A percentile compares a stretch with the other conserved stretches of the same genome.
Evolutionary conservation across 2,329 filamentous ascomycete genomes (phyloP).

Genomic region (Trichoderma sp.): DNA sequence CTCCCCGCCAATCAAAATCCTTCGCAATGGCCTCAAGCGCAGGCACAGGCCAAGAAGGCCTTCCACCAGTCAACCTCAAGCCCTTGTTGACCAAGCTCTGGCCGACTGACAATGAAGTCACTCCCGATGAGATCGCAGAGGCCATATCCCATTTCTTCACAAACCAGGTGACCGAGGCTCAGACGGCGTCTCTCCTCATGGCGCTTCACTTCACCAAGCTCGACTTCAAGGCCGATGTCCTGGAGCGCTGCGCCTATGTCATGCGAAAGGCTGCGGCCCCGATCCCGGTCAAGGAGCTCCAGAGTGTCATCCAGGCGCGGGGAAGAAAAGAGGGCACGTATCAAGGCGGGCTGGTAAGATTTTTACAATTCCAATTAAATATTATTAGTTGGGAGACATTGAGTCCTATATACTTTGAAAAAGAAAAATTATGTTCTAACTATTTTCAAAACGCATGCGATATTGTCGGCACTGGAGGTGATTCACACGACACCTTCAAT

Average conservation of each 20-base stretch:
- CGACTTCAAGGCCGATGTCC: slow-evolving; percentile 80
- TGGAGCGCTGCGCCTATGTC: slow-evolving; percentile 77
- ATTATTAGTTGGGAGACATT: slow-evolving; percentile 21
- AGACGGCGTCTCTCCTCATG: slow-evolving; percentile 84
- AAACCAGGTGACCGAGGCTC: slow-evolving; percentile 82
- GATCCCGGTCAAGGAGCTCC: slow-evolving; percentile 66
- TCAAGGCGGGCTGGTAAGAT: slow-evolving; percentile 74
- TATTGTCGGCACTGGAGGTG: slow-evolving; percentile 96
- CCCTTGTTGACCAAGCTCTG: slow-evolving; percentile 73
- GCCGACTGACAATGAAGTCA: slow-evolving; percentile 59
- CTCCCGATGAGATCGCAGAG: slow-evolving; percentile 80
- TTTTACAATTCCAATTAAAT: neutral
- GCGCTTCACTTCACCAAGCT: slow-evolving; percentile 88
- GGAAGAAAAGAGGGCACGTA: slow-evolving; percentile 72
- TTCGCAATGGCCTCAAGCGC: slow-evolving; percentile 32
- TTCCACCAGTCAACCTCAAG: slow-evolving; percentile 60
- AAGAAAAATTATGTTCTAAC: neutral
- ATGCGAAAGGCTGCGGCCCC: slow-evolving; percentile 80
- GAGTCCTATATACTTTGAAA: neutral
- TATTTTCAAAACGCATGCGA: slow-evolving; percentile 58
- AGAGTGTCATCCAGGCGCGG: slow-evolving; percentile 59
- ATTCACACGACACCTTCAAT: slow-evolving; percentile 97
- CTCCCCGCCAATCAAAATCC: neutral
- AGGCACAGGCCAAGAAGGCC: slow-evolving; percentile 29
- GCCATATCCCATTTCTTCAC: slow-evolving; percentile 92